Evolutionary conservation across 2,329 filamentous ascomycete species (phyloP).

Genomic region (Pezicula neosporulosa): DNA sequence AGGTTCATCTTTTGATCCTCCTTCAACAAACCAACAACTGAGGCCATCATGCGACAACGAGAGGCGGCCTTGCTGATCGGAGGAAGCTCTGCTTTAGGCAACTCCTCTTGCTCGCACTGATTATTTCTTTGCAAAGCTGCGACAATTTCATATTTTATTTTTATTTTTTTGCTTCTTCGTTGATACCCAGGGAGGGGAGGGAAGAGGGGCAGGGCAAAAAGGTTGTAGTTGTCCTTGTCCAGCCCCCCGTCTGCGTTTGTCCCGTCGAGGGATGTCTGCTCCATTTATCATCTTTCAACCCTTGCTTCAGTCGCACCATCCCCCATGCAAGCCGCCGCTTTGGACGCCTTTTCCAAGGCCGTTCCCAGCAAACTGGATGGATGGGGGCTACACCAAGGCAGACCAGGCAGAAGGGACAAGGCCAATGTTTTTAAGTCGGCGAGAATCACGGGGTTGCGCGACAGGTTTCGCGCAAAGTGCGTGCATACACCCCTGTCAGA

Average conservation of each 20-base stretch:
- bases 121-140: no score
- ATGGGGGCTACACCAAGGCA: neutral
- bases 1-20: no score
- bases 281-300: neutral
- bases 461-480: constrained; percentile 4
- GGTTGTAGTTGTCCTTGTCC: no score
- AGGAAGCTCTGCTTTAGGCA: no score
- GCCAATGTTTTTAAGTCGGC: no score
- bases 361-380: neutral
- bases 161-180: neutral
- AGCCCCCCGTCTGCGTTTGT: neutral
- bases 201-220: neutral
- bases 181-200: neutral
- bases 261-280: neutral
- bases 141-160: neutral
- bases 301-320: neutral
- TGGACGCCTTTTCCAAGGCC: neutral
- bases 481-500: constrained; percentile 1
- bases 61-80: no score
- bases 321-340: neutral
- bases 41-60: no score
- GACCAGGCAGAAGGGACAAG: neutral
- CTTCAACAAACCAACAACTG: no score
- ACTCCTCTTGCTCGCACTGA: no score
- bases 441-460: constrained; percentile 1